Base-by-base conservation (phyloP, 768 basidiomycete genomes). In the Artomyces pyxidatus region DNA sequence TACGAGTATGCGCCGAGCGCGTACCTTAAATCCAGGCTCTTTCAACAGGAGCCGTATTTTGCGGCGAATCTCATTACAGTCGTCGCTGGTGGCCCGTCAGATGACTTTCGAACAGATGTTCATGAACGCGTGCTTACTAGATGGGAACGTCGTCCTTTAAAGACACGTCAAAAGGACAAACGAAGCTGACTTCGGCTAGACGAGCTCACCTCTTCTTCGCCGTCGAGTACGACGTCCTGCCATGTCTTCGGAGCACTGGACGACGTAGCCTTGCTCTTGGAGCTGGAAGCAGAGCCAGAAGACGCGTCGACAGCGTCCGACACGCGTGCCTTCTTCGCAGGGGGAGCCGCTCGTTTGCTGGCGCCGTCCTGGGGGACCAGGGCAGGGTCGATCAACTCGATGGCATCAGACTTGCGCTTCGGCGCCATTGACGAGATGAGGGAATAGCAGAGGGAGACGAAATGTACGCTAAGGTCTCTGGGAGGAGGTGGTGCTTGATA, bases 1-100 rank as follows among this genome's bases (percentile, higher is more conserved):
- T 17, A n/a, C 19, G 21, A 11, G 22, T 11, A 27, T 12, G 50
- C 39, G 11, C 45, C 17, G 17, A 10, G 4, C 42, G 45, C 49
- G 22, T 45, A 71, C 72, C 65, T 75, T 75, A 61, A 65, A 74
- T 14, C 59, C 63, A 0, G 71, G 71, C 2, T 65, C 62, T 58
- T 72, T 72, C 57, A 64, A 66, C 37, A 74, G 58, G 2, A 60
- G 48, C 11, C 66, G 59, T 29, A 75, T 75, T 63, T 74, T 75
- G 27, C 71, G 67, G 26, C 72, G 65, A 48, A 76, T 63, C 8
- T 75, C 72, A 38, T 70, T 71, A 51, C 70, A 74, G 52, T 72
- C 68, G 48, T 74, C 72, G 46, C 72, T 73, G 43, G 22, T n/a
- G n/a, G n/a, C n/a, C n/a, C n/a, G n/a, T n/a, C n/a, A n/a, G n/a